Evolutionary conservation across 2,329 filamentous ascomycete genomes (phyloP).

Genomic region (Graphiopsis chlorocephala): DNA sequence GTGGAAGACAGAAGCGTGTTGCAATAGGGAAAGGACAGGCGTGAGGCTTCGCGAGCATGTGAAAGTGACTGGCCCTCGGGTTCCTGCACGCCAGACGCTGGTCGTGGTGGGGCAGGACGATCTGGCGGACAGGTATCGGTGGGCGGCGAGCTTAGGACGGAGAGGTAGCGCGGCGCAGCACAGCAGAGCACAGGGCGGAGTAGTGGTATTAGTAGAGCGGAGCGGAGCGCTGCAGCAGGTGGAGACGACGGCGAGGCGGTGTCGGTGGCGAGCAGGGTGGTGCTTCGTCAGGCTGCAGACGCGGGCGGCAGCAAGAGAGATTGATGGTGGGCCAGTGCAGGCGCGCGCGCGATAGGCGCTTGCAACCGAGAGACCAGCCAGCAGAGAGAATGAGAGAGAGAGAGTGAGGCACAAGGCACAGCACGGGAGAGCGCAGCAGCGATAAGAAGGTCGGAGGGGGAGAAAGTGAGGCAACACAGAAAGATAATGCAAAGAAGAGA

Average conservation of each 20-base stretch:
- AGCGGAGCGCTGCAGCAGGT: not conserved
- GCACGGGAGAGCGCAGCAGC: not conserved
- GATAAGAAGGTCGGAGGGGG: not conserved
- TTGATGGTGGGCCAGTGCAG: not conserved
- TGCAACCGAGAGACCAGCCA: not conserved
- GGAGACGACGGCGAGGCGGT: not conserved
- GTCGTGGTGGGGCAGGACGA: not conserved
- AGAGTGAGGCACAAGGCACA: not conserved
- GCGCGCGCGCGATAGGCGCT: slow-evolving; percentile 5
- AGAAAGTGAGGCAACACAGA: not conserved
- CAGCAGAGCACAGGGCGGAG: not conserved
- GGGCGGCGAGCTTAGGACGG: slow-evolving; percentile 4
- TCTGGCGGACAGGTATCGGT: not conserved
- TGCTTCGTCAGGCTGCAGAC: not conserved
- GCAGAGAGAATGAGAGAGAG: not conserved
- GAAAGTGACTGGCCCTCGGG: slow-evolving; percentile 12
- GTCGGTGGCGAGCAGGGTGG: slow-evolving; percentile 8
- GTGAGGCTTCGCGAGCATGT: slow-evolving; percentile 5
- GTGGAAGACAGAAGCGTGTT: not conserved
- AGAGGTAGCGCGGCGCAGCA: not conserved
- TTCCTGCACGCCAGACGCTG: not conserved
- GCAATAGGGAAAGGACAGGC: not conserved
- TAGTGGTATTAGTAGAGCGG: not conserved
- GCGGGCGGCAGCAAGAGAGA: not conserved
- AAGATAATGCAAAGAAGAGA: not conserved